These are phyloP conservation scores for Talaromyces ruber DNA, from an alignment of 495 filamentous ascomycete species.

Conservation along the genomic window DNA sequence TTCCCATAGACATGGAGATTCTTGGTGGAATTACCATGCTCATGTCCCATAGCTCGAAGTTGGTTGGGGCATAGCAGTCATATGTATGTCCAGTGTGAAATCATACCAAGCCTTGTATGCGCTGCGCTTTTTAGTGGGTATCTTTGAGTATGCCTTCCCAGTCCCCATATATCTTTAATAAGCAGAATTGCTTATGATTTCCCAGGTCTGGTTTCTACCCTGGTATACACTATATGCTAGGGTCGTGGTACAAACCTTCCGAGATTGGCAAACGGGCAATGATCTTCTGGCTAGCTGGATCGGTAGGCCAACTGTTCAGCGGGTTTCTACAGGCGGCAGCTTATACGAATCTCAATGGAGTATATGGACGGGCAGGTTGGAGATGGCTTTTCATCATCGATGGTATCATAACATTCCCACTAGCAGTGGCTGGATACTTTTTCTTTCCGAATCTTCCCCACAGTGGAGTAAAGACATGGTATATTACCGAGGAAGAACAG, in stretches of 20 bases:
- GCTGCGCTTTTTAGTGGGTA: slow-evolving; percentile 43
- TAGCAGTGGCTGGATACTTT: slow-evolving; percentile 41
- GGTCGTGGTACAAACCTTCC: slow-evolving; percentile 36
- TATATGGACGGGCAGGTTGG: slow-evolving; percentile 32
- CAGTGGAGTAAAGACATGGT: slow-evolving; percentile 18
- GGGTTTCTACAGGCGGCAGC: slow-evolving; percentile 47
- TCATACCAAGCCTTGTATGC: slow-evolving; percentile 37
- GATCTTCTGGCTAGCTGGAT: slow-evolving; percentile 42
- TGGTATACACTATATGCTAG: slow-evolving; percentile 24
- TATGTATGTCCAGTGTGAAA: slow-evolving; percentile 30
- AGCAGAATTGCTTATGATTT: neutral
- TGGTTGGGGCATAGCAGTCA: slow-evolving; percentile 37
- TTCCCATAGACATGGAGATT: neutral
- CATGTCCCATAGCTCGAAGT: slow-evolving; percentile 28
- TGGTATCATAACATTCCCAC: slow-evolving; percentile 30
- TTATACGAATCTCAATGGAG: slow-evolving; percentile 35
- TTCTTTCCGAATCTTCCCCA: slow-evolving; percentile 37
- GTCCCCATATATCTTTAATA: neutral
- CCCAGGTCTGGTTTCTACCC: slow-evolving; percentile 26
- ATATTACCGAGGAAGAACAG: slow-evolving; percentile 18
- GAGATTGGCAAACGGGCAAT: slow-evolving; percentile 44
- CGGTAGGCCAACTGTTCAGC: slow-evolving; percentile 40
- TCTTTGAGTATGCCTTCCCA: slow-evolving; percentile 18
- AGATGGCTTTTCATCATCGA: slow-evolving; percentile 29
- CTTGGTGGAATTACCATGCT: slow-evolving; percentile 18